Percentiles rank a stretch among this genome's conserved stretches.
Conservation (phyloP, 768 basidiomycete species). For the Rhizopogon roseolus region DNA sequence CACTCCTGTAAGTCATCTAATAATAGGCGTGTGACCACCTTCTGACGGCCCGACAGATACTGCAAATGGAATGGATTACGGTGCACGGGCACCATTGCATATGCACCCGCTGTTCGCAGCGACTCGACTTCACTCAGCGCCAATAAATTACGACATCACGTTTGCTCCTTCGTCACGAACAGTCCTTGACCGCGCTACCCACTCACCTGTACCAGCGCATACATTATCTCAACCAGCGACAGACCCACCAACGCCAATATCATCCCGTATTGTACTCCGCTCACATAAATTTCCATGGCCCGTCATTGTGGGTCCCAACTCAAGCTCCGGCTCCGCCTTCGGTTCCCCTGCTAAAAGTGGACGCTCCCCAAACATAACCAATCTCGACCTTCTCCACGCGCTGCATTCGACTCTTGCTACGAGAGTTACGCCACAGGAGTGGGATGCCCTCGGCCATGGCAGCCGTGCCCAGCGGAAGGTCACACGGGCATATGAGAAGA, state of each 20-base stretch:
- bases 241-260: slow-evolving; percentile 47
- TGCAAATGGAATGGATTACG: slow-evolving; percentile 20
- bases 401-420: slow-evolving; percentile 50
- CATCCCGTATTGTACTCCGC: slow-evolving; percentile 44
- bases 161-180: slow-evolving; percentile 55
- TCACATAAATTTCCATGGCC: slow-evolving; percentile 61
- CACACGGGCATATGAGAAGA: slow-evolving; percentile 55
- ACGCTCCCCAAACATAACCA: slow-evolving; percentile 40
- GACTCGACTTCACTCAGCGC: slow-evolving; percentile 50
- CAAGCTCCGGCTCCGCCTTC: slow-evolving; percentile 22
- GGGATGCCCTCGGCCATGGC: slow-evolving; percentile 53
- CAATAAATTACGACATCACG: slow-evolving; percentile 56
- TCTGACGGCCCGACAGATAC: slow-evolving; percentile 4
- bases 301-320: slow-evolving; percentile 39
- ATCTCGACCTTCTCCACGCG: slow-evolving; percentile 58
- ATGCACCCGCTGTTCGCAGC: slow-evolving; percentile 64
- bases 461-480: slow-evolving; percentile 55
- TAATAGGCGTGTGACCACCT: not conserved
- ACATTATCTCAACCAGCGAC: slow-evolving; percentile 62
- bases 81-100: slow-evolving; percentile 33
- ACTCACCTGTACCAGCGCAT: slow-evolving; percentile 47
- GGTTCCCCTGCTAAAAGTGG: slow-evolving; percentile 12
- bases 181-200: slow-evolving; percentile 51
- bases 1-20: slow-evolving; percentile 34
- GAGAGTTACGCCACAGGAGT: slow-evolving; percentile 60